phyloP scores from a whole-genome alignment of 1,139 yeast genomes.

The Yamadazyma diddensiae region DNA sequence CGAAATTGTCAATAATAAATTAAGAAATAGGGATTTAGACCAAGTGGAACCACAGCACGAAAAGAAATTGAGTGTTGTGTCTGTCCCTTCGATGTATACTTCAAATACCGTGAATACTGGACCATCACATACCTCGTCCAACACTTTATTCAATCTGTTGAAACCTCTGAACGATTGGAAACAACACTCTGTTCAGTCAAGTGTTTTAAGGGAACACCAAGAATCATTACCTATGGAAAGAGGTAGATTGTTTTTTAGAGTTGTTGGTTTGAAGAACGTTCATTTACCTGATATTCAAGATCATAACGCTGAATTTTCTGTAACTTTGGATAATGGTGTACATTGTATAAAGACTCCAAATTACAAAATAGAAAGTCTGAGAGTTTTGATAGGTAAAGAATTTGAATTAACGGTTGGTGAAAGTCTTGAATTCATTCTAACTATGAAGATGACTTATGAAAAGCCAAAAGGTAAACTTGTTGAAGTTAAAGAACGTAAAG shows the following conservation, averaged over 20 bases:
- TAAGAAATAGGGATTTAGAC: conserved; percentile 19
- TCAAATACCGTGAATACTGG: conserved; percentile 12
- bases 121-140: conserved; percentile 18
- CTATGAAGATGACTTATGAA: conserved; percentile 64
- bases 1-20: conserved; percentile 23
- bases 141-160: conserved; percentile 12
- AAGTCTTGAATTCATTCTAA: conserved; percentile 65
- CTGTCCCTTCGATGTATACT: conserved; percentile 28
- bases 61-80: conserved; percentile 23
- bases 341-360: conserved; percentile 80
- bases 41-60: conserved; percentile 6
- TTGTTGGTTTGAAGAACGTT: conserved; percentile 58
- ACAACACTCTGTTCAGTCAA: conserved; percentile 15
- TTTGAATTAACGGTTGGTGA: conserved; percentile 76
- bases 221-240: conserved; percentile 41
- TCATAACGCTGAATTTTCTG: conserved; percentile 62
- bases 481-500: conserved; percentile 55
- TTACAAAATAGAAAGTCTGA: conserved; percentile 38
- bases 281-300: conserved; percentile 52
- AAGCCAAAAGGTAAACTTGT: conserved; percentile 53
- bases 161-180: conserved; percentile 13
- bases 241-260: conserved; percentile 71
- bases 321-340: conserved; percentile 85
- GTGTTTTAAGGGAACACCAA: conserved; percentile 15
- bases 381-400: conserved; percentile 65